Evolutionary conservation across 306 rosid genomes (phyloP).

Genomic region (Urtica urens): DNA sequence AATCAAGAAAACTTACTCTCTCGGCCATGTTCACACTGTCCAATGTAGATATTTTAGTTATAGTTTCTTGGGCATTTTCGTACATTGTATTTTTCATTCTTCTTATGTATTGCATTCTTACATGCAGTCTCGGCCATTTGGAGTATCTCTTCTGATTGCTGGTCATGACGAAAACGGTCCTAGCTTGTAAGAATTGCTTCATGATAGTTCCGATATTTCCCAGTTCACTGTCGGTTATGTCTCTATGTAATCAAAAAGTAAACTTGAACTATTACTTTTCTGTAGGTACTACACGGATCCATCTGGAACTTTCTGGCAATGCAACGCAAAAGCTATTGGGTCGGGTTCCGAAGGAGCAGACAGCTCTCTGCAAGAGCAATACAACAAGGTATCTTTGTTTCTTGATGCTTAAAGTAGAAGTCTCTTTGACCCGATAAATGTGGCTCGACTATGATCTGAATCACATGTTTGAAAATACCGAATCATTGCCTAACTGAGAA

Average conservation of each 20-base stretch:
- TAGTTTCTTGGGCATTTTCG: background rate
- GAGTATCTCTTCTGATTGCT: constrained; percentile 87
- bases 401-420: background rate
- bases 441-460: too few species aligned
- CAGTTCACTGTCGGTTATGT: background rate
- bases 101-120: background rate
- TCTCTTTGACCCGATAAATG: background rate
- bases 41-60: too few species aligned
- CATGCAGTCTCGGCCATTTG: constrained; percentile 82
- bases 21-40: too few species aligned
- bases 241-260: too few species aligned
- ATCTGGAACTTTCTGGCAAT: constrained; percentile 98
- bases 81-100: too few species aligned
- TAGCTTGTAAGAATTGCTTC: constrained; percentile 48
- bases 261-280: background rate
- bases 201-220: background rate
- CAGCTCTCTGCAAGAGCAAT: constrained; percentile 96
- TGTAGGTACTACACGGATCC: constrained; percentile 94
- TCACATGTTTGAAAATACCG: background rate
- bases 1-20: too few species aligned
- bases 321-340: constrained; percentile 94
- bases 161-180: constrained; percentile 90
- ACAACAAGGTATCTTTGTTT: constrained; percentile 57
- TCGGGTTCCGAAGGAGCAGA: constrained; percentile 99
- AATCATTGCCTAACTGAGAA: background rate